Evolutionary conservation across 75 land plant species (phyloP), one percentile per base, ranked within the genome.

Genomic region (Chamaecyparis obtusa): DNA sequence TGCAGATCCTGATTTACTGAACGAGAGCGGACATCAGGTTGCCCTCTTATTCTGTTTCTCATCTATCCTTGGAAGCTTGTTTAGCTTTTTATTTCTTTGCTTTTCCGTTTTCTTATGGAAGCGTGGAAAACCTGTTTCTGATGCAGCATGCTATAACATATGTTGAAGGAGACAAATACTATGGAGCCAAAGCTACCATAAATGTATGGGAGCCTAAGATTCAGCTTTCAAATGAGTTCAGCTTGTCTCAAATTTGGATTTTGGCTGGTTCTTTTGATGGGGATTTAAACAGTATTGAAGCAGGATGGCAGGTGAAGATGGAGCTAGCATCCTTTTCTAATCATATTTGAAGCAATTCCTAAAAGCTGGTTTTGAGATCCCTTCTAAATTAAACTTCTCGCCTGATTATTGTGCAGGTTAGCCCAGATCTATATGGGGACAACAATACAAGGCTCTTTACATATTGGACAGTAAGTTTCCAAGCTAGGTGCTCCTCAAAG

Each of bases 361-460:
- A 36, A 74, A 84, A 76, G 14, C 49, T 74, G 48, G 11, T 15
- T 86, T 46, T 21, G 24, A 75, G 11, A 72, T 80, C 13, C 57
- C 49, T 51, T 72, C 0, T 86, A 86, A 84, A 9, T 32, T 37
- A 81, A 27, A 51, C 16, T 13, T 81, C 16, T 81, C 46, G 1
- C 32, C 32, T 27, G 49, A 46, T 81, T n/a, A 72, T n/a, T 43
- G n/a, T 67, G 79, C 94, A 97, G 99, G 99, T 97, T 55, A 96
- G 97, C 83, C 97, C 97, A 33, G 96, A 96, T 88, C 92, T 97
- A 15, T 97, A 97, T 90, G 99, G 99, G 14, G 97, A 97, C 86
- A 96, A 92, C 91, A 96, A 96, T 89, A 98, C 99, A 43, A 91
- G 97, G 76, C 94, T 97, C 14, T 97, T 97, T 87, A 96, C 96